A percentile compares a stretch with the other conserved stretches of the same genome.
Evolutionary conservation across 2,329 filamentous ascomycete genomes (phyloP).

Genomic region (Clonostachys solani): DNA sequence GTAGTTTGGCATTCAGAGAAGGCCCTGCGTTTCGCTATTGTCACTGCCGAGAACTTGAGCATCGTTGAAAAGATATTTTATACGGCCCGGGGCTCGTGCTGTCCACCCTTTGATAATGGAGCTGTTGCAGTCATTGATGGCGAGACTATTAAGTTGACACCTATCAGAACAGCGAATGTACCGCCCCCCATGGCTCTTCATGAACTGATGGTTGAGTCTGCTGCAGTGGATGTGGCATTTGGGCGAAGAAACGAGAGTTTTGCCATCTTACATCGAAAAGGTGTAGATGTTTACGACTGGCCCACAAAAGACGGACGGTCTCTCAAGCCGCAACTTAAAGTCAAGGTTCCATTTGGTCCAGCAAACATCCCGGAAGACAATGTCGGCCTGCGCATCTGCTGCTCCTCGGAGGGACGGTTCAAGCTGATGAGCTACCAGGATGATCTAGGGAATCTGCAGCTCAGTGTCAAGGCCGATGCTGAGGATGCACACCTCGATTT

Average conservation of each 20-base stretch:
- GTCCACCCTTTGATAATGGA: constrained; percentile 71
- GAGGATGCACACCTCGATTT: constrained; percentile 7
- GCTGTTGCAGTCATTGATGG: constrained; percentile 84
- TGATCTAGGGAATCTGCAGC: constrained; percentile 14
- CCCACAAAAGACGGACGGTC: constrained; percentile 53
- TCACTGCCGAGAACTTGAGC: constrained; percentile 44
- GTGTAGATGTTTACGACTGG: constrained; percentile 68
- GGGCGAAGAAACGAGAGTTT: constrained; percentile 60
- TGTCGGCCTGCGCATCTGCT: constrained; percentile 24
- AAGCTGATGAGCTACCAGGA: constrained; percentile 22
- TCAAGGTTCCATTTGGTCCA: constrained; percentile 30
- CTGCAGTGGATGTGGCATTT: constrained; percentile 72
- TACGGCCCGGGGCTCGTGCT: constrained; percentile 63
- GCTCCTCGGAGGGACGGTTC: constrained; percentile 17
- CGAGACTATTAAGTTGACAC: constrained; percentile 73
- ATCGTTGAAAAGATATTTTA: constrained; percentile 65
- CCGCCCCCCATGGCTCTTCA: constrained; percentile 91
- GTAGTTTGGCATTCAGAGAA: constrained; percentile 86
- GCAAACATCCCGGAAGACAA: constrained; percentile 10
- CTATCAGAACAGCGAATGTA: constrained; percentile 76
- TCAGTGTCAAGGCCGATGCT: constrained; percentile 10
- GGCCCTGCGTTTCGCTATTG: constrained; percentile 61
- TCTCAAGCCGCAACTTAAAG: constrained; percentile 33
- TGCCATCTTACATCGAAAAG: constrained; percentile 65
- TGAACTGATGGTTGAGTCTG: constrained; percentile 59